Evolutionary conservation across 192 early-diverging fungal species (phyloP), one percentile per base, ranked within the genome.

Genomic region (Phycomyces blakesleeanus): DNA sequence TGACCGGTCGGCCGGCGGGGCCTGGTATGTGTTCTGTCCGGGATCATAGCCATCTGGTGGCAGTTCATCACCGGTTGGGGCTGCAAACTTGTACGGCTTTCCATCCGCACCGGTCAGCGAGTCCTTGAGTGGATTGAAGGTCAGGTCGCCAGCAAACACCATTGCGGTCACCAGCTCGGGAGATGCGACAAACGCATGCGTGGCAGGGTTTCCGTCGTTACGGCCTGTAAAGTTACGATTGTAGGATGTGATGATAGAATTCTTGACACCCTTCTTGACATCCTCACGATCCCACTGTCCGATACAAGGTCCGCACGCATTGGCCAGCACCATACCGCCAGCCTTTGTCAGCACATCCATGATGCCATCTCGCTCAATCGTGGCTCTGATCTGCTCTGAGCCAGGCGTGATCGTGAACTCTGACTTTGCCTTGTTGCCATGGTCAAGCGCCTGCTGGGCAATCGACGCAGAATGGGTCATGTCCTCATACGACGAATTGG

Each of bases 211-310:
- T 71, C 89, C 92, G 77, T 98, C 96, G 83, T 98, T 98, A 87
- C 96, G 93, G 57, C 92, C 96, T 55, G 94, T 96, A 77, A 98
- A 98, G 89, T 98, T 98, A 78, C 96, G 90, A 88, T 98, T 98
- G 85, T 96, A 98, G 52, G 94, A 96, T 72, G 94, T 98, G 77
- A 98, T 85, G 81, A 98, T 98, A 16, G 93, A 91, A 89, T 98
- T 98, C 81, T 90, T 89, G 55, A 91, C 91, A 72, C 94, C 94
- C 87, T 96, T 95, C 83, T 90, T 88, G 68, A 95, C 83, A 79
- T 98, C 96, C 68, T 92, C 74, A 73, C 96, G 96, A 76, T 96
- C 94, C 96, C 96, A 98, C 80, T 96, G 94, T 64, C 96, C 96
- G 71, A 98, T 98, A 81, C 96, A 98, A 44, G 96, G 96, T 44